A percentile compares a stretch with the other conserved stretches of the same genome.
These are phyloP conservation scores for Saprolegnia diclina DNA, from an alignment of 352 stramenopile genomes.

Conservation along the genomic window DNA sequence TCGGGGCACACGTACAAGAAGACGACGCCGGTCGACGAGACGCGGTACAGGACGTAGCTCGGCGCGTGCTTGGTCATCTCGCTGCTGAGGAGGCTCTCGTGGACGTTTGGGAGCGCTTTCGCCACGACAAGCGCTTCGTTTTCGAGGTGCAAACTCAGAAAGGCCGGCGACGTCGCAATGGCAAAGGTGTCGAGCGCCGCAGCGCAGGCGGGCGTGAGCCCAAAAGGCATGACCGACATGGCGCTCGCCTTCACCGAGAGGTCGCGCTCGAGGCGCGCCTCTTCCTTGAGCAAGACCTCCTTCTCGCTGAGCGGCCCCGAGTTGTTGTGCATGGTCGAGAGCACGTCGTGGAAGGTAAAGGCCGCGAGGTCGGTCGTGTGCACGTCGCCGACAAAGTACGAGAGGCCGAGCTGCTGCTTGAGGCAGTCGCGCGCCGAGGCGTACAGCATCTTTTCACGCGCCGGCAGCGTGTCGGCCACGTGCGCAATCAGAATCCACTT, in stretches of 20 bases:
- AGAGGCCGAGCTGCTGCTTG: slow-evolving; percentile 85
- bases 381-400: slow-evolving; percentile 88
- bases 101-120: background rate
- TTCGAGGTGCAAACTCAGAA: slow-evolving; percentile 39
- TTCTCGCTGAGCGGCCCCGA: slow-evolving; percentile 82
- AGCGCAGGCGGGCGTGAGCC: slow-evolving; percentile 29
- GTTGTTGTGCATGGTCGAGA: slow-evolving; percentile 34
- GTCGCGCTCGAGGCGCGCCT: slow-evolving; percentile 67
- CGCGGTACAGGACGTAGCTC: slow-evolving; percentile 75
- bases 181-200: background rate
- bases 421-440: slow-evolving; percentile 86
- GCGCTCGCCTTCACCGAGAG: slow-evolving; percentile 83
- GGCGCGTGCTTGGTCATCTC: slow-evolving; percentile 57
- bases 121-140: slow-evolving; percentile 49
- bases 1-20: slow-evolving; percentile 89
- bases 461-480: slow-evolving; percentile 64
- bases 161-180: background rate
- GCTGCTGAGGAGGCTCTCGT: slow-evolving; percentile 36
- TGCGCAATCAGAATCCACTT: slow-evolving; percentile 74
- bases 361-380: slow-evolving; percentile 71
- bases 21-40: slow-evolving; percentile 46
- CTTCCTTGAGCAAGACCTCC: slow-evolving; percentile 77
- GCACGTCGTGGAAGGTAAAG: slow-evolving; percentile 22
- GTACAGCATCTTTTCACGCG: slow-evolving; percentile 89
- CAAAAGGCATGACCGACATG: slow-evolving; percentile 89